A percentile compares a stretch with the other conserved stretches of the same genome.
phyloP scores from a whole-genome alignment of 192 early-diverging fungal species.

The Rhizoclosmatium sp. region DNA sequence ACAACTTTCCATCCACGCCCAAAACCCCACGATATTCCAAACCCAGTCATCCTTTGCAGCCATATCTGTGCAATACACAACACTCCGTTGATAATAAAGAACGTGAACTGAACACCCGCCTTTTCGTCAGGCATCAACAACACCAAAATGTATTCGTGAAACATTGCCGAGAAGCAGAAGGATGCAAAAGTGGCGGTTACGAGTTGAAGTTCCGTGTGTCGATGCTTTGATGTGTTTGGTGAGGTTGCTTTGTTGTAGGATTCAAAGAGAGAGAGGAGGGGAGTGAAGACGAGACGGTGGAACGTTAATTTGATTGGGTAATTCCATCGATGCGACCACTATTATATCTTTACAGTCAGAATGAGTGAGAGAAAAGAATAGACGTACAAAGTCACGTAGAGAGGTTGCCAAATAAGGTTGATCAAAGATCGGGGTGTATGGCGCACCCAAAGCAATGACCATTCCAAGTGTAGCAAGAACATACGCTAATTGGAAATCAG shows the following conservation, averaged over 20 bases:
- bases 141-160: slow-evolving; percentile 19
- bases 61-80: too few relatives aligned
- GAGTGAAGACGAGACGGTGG: slow-evolving; percentile 9
- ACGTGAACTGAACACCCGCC: too few relatives aligned
- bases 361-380: neutral
- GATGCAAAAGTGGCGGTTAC: neutral
- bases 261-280: neutral
- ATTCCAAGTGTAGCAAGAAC: neutral
- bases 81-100: too few relatives aligned
- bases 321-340: slow-evolving; percentile 11
- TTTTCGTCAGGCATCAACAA: slow-evolving; percentile 3
- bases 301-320: slow-evolving; percentile 24
- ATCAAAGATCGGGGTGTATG: slow-evolving; percentile 14
- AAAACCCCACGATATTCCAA: too few relatives aligned
- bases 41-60: too few relatives aligned
- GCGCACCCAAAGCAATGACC: neutral
- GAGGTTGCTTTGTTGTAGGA: neutral
- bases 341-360: neutral
- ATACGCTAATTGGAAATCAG: neutral
- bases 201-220: neutral
- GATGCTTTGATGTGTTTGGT: neutral
- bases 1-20: too few relatives aligned
- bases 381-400: slow-evolving; percentile 14
- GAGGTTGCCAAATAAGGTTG: slow-evolving; percentile 16
- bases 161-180: neutral